Base-by-base conservation (phyloP, 129 eudicot species). In the Kitagawia praeruptora region DNA sequence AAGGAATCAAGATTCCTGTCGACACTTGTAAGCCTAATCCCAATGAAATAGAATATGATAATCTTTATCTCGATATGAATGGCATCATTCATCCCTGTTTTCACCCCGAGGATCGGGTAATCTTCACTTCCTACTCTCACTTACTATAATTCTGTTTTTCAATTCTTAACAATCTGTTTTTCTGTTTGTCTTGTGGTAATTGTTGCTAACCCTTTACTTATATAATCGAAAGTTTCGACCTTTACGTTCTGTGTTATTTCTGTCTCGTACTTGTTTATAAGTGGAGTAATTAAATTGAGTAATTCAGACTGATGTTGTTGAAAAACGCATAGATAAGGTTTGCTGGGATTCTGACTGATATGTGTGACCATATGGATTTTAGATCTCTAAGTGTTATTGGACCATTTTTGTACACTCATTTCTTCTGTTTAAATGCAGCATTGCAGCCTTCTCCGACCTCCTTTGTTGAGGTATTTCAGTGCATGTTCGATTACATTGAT, bases 401-500 rank as follows among this genome's bases (percentile, higher is more conserved):
- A 74, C 69, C 69, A n/a, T 9, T 23, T n/a, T 1, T 23, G 37
- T 11, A 40, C 76, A 37, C 75, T 18, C 14, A 31, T 8, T 31
- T 13, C 19, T 28, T 70, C 1, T 4, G 37, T 12, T 49, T 0
- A 37, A n/a, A 1, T 69, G 82, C 69, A n/a, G n/a, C n/a, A n/a
- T n/a, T n/a, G n/a, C n/a, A 79, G 77, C 77, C 77, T 53, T 53
- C 78, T n/a, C 86, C 86, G 9, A 83, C 79, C 31, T 53, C 82
- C 7, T 83, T 78, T 18, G 46, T 73, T 14, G 86, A 84, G 74
- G 86, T 84, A 40, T 84, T 80, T 53, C 40, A 80, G 31, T 38
- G 54, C 42, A 85, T 89, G 80, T 89, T 87, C 51, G 89, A 83
- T 58, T 89, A 89, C 83, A 87, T 89, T 15, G 93, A 89, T 77